These are phyloP conservation scores for Begonia fuchsioides DNA, from an alignment of 306 rosid genomes.

Conservation along the genomic window DNA sequence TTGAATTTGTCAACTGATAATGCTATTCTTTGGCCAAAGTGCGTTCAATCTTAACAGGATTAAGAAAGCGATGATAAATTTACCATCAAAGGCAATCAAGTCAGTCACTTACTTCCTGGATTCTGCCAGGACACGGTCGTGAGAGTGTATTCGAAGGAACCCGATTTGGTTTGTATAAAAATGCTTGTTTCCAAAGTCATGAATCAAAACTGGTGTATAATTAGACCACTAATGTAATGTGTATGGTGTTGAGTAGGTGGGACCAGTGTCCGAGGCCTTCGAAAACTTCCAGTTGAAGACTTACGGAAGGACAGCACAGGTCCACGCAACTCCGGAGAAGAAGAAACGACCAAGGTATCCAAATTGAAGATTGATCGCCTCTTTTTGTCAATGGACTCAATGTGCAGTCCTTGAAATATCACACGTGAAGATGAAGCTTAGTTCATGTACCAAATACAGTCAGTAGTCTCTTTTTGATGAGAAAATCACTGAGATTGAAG, in stretches of 20 bases:
- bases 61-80: slow-evolving; percentile 76
- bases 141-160: slow-evolving; percentile 82
- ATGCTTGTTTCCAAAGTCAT: background rate
- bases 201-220: too few species aligned
- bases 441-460: too few species aligned
- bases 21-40: too few species aligned
- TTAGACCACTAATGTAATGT: too few species aligned
- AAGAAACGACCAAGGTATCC: slow-evolving; percentile 35
- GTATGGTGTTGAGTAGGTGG: slow-evolving; percentile 39
- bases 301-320: slow-evolving; percentile 76
- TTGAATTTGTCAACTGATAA: too few species aligned
- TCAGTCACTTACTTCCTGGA: slow-evolving; percentile 85
- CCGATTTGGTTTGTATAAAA: slow-evolving; percentile 52
- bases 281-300: slow-evolving; percentile 76
- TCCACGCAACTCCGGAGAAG: slow-evolving; percentile 70
- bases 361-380: too few species aligned
- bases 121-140: slow-evolving; percentile 79
- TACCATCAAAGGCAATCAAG: slow-evolving; percentile 39
- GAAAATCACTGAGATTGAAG: too few species aligned
- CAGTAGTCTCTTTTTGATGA: too few species aligned
- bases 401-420: too few species aligned
- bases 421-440: too few species aligned
- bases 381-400: too few species aligned
- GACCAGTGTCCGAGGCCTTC: slow-evolving; percentile 73
- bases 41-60: slow-evolving; percentile 36